Conservation (phyloP, 2,329 filamentous ascomycete genomes). For the Colletotrichum lindemuthianum region DNA sequence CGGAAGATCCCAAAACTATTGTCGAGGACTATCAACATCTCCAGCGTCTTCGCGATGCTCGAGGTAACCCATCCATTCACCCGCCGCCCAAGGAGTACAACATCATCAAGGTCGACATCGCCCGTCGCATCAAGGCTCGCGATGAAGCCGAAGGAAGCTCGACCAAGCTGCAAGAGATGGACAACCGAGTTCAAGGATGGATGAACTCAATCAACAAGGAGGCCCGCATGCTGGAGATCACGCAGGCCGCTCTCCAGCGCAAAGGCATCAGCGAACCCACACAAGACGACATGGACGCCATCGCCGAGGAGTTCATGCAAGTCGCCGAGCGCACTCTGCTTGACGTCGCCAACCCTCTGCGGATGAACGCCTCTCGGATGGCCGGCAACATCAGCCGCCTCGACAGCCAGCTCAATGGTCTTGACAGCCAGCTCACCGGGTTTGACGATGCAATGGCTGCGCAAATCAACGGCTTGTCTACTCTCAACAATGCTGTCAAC, state of each 20-base stretch:
- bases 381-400: slow-evolving; percentile 7
- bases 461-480: background rate
- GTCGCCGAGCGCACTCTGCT: slow-evolving; percentile 33
- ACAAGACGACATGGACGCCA: slow-evolving; percentile 30
- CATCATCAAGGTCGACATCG: slow-evolving; percentile 44
- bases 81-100: slow-evolving; percentile 37
- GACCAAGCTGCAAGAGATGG: slow-evolving; percentile 15
- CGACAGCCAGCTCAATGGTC: slow-evolving; percentile 6
- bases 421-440: background rate
- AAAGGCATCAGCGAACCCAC: slow-evolving; percentile 34
- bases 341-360: slow-evolving; percentile 32
- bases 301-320: slow-evolving; percentile 35
- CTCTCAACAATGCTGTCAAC: background rate
- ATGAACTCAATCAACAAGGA: slow-evolving; percentile 30
- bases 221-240: slow-evolving; percentile 32
- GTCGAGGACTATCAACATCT: background rate
- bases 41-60: rapidly evolving
- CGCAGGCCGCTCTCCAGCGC: slow-evolving; percentile 24
- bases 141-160: slow-evolving; percentile 42
- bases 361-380: slow-evolving; percentile 16
- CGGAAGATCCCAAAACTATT: background rate
- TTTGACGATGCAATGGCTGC: background rate
- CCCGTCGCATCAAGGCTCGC: slow-evolving; percentile 48
- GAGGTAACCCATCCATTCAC: background rate
- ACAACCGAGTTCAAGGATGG: slow-evolving; percentile 28